These are phyloP conservation scores for Trichoderma endophyticum DNA, from an alignment of 2,329 filamentous ascomycete genomes.

Conservation along the genomic window DNA sequence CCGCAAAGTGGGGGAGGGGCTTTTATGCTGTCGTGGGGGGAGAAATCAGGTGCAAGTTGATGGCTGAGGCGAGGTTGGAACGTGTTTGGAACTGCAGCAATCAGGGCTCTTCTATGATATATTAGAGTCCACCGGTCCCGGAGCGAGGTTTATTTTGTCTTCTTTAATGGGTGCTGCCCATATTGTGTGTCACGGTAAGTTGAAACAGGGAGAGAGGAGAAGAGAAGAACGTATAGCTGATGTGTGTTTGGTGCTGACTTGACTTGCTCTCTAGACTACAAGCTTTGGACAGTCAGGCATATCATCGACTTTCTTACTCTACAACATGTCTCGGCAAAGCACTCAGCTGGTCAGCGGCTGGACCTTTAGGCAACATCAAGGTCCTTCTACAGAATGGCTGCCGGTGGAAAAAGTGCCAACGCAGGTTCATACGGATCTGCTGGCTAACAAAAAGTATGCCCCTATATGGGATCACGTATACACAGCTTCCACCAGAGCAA, in stretches of 20 bases:
- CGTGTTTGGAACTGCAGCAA: not conserved
- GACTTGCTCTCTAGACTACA: not conserved
- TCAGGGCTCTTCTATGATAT: not conserved
- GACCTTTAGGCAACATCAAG: slow-evolving; percentile 27
- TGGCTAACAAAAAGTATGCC: slow-evolving; percentile 34
- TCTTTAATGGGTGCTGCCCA: not conserved
- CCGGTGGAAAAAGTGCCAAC: slow-evolving; percentile 35
- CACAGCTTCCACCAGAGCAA: not conserved
- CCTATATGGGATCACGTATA: not conserved
- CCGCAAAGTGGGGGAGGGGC: slow-evolving; percentile 19
- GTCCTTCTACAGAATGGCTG: slow-evolving; percentile 31
- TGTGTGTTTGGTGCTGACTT: not conserved
- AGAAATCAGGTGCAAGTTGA: not conserved
- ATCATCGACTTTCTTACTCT: not conserved
- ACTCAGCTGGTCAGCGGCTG: slow-evolving; percentile 25
- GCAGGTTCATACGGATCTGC: slow-evolving; percentile 38
- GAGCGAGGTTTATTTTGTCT: not conserved
- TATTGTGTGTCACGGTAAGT: not conserved
- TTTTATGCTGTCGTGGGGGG: slow-evolving; percentile 10
- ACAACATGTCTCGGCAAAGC: slow-evolving; percentile 5
- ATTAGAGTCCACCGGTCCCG: not conserved
- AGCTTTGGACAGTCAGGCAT: not conserved
- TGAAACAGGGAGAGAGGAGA: not conserved
- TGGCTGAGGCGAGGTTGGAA: not conserved
- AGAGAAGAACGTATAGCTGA: not conserved